Percentiles rank a stretch among this genome's conserved stretches.
Evolutionary conservation across 352 stramenopile species (phyloP).

Genomic region (Globisporangium irregulare): DNA sequence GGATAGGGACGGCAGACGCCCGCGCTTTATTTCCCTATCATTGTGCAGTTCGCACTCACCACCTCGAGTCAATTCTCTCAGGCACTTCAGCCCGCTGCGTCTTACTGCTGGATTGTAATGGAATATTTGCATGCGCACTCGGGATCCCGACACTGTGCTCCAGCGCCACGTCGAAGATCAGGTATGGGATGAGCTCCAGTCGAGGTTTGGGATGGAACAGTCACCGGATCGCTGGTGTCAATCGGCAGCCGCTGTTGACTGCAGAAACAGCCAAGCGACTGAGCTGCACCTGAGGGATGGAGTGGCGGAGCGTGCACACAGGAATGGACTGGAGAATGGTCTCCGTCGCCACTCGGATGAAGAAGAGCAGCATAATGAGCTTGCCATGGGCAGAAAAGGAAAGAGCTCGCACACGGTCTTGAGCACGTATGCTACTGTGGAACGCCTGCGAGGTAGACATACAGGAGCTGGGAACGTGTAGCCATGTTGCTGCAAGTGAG

Average conservation of each 20-base stretch:
- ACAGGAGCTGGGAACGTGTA: background rate
- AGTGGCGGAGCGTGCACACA: constrained; percentile 24
- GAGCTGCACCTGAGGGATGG: constrained; percentile 20
- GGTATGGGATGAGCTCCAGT: constrained; percentile 27
- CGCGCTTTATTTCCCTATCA: too few species aligned
- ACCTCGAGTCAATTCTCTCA: too few species aligned
- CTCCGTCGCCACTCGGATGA: constrained; percentile 15
- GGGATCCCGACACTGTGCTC: constrained; percentile 40
- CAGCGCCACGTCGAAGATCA: constrained; percentile 28
- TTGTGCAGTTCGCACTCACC: too few species aligned
- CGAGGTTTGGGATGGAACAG: constrained; percentile 14
- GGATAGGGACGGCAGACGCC: too few species aligned
- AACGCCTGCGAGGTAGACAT: background rate
- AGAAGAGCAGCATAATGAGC: constrained; percentile 21
- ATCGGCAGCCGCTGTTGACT: constrained; percentile 38
- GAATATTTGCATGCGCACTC: constrained; percentile 10
- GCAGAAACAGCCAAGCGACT: constrained; percentile 24
- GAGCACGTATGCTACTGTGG: background rate
- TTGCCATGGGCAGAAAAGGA: constrained; percentile 20
- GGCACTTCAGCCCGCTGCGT: background rate
- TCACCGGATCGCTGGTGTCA: constrained; percentile 26
- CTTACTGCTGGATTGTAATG: constrained; percentile 23
- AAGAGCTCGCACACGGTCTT: constrained; percentile 6
- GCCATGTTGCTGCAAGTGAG: background rate
- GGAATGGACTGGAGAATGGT: constrained; percentile 22